Evolutionary conservation across 192 early-diverging fungal genomes (phyloP), one percentile per base, ranked within the genome.

Genomic region (Gonapodya prolifera): DNA sequence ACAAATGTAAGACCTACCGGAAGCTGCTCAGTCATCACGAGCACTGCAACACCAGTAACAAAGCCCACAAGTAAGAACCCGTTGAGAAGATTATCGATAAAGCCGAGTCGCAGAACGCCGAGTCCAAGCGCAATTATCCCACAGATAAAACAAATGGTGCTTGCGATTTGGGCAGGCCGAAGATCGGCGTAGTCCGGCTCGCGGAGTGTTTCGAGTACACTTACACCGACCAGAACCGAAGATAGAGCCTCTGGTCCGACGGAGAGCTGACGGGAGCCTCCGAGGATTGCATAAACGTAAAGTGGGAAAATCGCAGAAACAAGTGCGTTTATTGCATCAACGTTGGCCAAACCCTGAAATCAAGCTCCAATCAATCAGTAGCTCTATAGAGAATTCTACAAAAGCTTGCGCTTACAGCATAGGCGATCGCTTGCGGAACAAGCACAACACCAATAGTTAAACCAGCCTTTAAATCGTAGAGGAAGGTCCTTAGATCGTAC

Each of bases 341-440:
- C 79, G 18, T 75, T 31, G n/a, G 83, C 81, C 35, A 86, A 70
- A 0, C 75, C 69, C 18, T n/a, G n/a, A n/a, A n/a, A n/a, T n/a
- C n/a, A n/a, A n/a, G n/a, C n/a, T n/a, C n/a, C n/a, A n/a, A n/a
- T n/a, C n/a, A n/a, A n/a, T n/a, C n/a, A n/a, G n/a, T n/a, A n/a
- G n/a, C n/a, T n/a, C n/a, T n/a, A n/a, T n/a, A n/a, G n/a, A n/a
- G n/a, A n/a, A n/a, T n/a, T n/a, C n/a, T n/a, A n/a, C n/a, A n/a
- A n/a, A n/a, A n/a, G n/a, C n/a, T n/a, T n/a, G n/a, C n/a, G n/a
- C n/a, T n/a, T n/a, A n/a, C n/a, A n/a, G 80, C 78, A 76, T 79
- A 86, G 29, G 82, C 85, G 32, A 86, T 83, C 1, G 82, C 73
- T 69, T 83, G 83, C 2, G 83, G 82, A 36, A 85, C 78, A 29